Conservation (phyloP, 2,329 filamentous ascomycete species). For the Mycosphaerella sp. region DNA sequence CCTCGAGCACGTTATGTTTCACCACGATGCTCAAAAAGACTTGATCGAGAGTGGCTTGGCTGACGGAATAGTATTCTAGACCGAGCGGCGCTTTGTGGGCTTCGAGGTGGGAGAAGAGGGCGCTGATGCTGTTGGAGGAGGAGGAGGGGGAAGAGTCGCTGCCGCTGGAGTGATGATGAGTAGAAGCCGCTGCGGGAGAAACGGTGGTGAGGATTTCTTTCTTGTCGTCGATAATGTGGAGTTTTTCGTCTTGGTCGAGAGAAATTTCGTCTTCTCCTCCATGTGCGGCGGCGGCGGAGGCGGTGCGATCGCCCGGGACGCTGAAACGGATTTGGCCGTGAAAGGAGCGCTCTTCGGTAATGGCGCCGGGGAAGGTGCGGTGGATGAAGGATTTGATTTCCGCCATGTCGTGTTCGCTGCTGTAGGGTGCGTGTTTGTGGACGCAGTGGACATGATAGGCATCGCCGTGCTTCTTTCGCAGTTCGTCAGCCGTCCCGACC, state of each 20-base stretch:
- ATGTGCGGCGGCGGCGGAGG: background rate
- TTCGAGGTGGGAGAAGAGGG: conserved; percentile 67
- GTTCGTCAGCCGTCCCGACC: conserved; percentile 64
- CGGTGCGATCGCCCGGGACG: conserved; percentile 47
- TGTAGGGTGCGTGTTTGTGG: conserved; percentile 66
- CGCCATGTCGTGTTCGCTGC: conserved; percentile 60
- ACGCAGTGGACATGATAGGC: conserved; percentile 77
- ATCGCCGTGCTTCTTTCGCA: conserved; percentile 70
- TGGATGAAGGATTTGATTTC: conserved; percentile 60
- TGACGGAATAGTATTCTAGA: conserved; percentile 80
- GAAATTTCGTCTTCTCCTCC: conserved; percentile 15
- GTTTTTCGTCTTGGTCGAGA: conserved; percentile 10
- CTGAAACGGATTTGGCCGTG: conserved; percentile 86
- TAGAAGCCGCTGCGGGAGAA: background rate
- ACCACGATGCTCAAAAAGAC: conserved; percentile 84
- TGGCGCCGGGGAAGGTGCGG: conserved; percentile 55
- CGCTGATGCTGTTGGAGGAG: conserved; percentile 50
- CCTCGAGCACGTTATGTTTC: conserved; percentile 70
- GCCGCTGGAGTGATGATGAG: no score
- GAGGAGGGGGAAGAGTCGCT: background rate
- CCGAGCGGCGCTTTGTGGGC: conserved; percentile 61
- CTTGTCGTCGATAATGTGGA: conserved; percentile 11
- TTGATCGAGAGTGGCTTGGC: conserved; percentile 80
- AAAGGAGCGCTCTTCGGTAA: conserved; percentile 66
- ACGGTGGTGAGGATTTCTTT: background rate